Base-by-base conservation (phyloP, 176 grass and related monocot genomes). In the Zea luxurians region DNA sequence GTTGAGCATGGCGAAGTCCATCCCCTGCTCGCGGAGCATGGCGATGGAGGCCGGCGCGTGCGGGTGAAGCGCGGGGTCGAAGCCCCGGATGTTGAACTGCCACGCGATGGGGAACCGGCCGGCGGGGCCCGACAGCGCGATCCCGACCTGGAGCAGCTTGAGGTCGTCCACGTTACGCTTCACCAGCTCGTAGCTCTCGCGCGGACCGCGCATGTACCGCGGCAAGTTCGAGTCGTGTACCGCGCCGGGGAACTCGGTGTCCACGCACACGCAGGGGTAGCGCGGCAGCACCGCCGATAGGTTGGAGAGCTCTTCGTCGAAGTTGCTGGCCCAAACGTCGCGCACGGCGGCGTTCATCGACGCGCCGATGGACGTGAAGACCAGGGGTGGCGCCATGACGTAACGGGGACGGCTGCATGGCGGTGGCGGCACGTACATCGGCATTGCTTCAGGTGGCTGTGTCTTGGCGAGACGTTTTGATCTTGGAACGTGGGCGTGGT, bases 11-110 rank as follows among this genome's bases (percentile, higher is more conserved):
- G 27, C 27, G 27, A 27, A 27, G 27, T 27, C 27, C 27, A 27
- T 27, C 27, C 27, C 27, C 27, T 27, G 27, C 27, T 27, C 27
- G 27, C 27, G 27, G 27, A 27, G 27, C 27, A 27, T 27, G 27
- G 27, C 27, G 1, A 27, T 27, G 27, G 27, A 27, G 27, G 27
- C 27, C 1, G 27, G 27, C 27, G 27, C 27, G 27, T 27, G 27
- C 27, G 27, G 27, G 27, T 27, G 27, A 27, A 27, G 27, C 47
- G 1, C 1, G 2, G 42, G 38, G 65, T 87, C 66, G 78, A 87
- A 87, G 46, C 79, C 85, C 1, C 47, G 4, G 73, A 87, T 37
- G 66, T 87, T 87, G 85, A 87, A 87, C 73, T 87, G 78, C 85
- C 85, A 87, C 13, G 67, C 69, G 8, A 53, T 35, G 34, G 52